Base-by-base conservation (phyloP, 1,284 basidiomycete genomes). In the Apiotrichum gracile region DNA sequence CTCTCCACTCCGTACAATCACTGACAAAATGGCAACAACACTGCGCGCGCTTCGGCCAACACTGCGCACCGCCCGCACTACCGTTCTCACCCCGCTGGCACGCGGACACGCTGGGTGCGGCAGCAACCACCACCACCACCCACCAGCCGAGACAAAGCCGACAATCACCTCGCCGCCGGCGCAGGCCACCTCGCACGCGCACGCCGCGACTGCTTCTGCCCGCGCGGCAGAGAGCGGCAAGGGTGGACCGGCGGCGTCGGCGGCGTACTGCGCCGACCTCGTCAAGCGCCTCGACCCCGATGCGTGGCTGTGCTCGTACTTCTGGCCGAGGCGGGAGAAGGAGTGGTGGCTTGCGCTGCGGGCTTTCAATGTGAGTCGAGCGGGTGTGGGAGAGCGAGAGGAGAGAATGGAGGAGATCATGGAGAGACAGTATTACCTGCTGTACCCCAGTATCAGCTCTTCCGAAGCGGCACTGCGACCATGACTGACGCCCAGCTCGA, bases 341-440 rank as follows among this genome's bases (percentile, higher is more conserved):
- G 80, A 78, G 63, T 85, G 83, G 61, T 94, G 85, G 72, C 84
- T 88, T 60, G 90, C 88, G 7, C 77, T 92, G 57, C 83, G 87
- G 63, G 91, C 91, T 3, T 91, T 94, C 69, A 88, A 89, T 67
- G 90, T 91, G 76, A 73, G 87, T 82, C 12, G 25, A 35, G 44
- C 4, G 21, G 41, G 8, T 8, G 24, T 27, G n/a, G 25, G 29
- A 6, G 16, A 5, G 24, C 25, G 6, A n/a, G 41, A 7, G 19
- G 19, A 25, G 25, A 6, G 19, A 26, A 24, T 14, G 31, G 5
- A 16, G 3, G 24, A 34, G 22, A 7, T 9, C 5, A 9, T 14
- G 34, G 34, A 35, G 34, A 14, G 34, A 5, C 9, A 16, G 33
- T 34, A 17, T 16, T 34, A 16, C 33, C 12, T 34, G 33, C 27